A percentile compares a stretch with the other conserved stretches of the same genome.
Evolutionary conservation across 129 eudicot genomes (phyloP).

Genomic region (Pittosporum tobira): DNA sequence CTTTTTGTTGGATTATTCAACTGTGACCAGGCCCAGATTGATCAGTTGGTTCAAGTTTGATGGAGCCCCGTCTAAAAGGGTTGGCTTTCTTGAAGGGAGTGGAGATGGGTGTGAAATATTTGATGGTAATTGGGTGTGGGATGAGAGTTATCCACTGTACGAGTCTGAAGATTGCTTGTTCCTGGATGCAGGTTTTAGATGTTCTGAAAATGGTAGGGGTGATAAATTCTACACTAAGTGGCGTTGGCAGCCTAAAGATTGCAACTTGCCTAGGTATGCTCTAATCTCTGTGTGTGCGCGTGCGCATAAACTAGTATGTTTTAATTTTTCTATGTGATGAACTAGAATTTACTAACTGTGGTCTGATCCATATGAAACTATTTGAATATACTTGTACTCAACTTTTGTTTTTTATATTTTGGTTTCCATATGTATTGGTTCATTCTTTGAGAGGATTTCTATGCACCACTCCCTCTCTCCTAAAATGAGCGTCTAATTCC

Average conservation of each 20-base stretch:
- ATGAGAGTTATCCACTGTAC: constrained; percentile 76
- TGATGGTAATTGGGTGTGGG: constrained; percentile 82
- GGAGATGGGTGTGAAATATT: constrained; percentile 51
- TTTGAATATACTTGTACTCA: background rate
- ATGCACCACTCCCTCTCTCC: no score
- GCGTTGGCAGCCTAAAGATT: constrained; percentile 89
- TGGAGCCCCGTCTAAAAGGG: constrained; percentile 14
- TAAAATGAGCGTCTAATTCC: no score
- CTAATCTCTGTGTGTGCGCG: constrained; percentile 9
- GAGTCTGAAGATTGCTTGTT: constrained; percentile 59
- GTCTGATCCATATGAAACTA: background rate
- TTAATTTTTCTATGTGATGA: background rate
- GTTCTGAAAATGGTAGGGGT: constrained; percentile 65
- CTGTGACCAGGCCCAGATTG: constrained; percentile 27
- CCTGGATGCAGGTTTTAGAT: constrained; percentile 68
- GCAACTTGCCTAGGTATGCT: constrained; percentile 83
- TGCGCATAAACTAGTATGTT: constrained; percentile 1
- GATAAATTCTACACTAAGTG: constrained; percentile 70
- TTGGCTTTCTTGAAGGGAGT: constrained; percentile 53
- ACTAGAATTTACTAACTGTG: constrained; percentile 1
- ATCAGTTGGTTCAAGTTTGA: constrained; percentile 36
- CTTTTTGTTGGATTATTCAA: constrained; percentile 49
- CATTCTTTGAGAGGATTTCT: no score
- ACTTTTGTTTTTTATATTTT: no score
- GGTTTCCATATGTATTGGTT: no score